phyloP scores from a whole-genome alignment of 176 grass and related monocot species.

The Neostapfia colusana region DNA sequence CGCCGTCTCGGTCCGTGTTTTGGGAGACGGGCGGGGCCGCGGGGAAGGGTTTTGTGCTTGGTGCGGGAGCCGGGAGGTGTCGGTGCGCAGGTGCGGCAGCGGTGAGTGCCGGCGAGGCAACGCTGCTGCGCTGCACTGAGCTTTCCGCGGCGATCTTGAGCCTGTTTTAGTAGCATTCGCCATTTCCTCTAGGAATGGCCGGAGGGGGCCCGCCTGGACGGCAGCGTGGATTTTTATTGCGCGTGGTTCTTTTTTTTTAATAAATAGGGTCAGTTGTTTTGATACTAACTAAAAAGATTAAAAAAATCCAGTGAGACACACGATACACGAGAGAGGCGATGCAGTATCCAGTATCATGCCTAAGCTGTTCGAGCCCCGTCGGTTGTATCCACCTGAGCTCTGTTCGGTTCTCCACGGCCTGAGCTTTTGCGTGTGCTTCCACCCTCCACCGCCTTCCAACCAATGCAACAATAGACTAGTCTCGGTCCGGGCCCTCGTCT shows the following conservation, averaged over 20 bases:
- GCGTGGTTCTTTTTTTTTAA: too few relatives aligned
- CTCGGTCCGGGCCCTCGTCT: neutral
- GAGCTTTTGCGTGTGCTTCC: neutral
- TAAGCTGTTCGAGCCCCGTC: too few relatives aligned
- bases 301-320: too few relatives aligned
- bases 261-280: too few relatives aligned
- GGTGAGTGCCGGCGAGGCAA: conserved; percentile 43
- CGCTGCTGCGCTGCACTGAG: conserved; percentile 33
- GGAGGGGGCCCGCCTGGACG: conserved; percentile 6
- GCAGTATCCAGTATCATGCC: too few relatives aligned
- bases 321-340: too few relatives aligned
- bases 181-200: neutral
- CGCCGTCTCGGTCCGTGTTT: conserved; percentile 26
- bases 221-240: conserved; percentile 13
- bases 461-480: neutral
- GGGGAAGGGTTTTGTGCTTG: neutral
- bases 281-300: too few relatives aligned
- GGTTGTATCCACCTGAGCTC: too few relatives aligned
- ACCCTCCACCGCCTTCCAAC: neutral
- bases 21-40: conserved; percentile 4
- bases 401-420: too few relatives aligned
- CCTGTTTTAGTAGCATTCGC: conserved; percentile 28
- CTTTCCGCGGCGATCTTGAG: conserved; percentile 27
- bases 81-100: conserved; percentile 10
- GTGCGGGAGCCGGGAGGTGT: conserved; percentile 15